These are phyloP conservation scores for Ophiostoma angusticollis DNA, from an alignment of 2,329 filamentous ascomycete species.

Conservation along the genomic window DNA sequence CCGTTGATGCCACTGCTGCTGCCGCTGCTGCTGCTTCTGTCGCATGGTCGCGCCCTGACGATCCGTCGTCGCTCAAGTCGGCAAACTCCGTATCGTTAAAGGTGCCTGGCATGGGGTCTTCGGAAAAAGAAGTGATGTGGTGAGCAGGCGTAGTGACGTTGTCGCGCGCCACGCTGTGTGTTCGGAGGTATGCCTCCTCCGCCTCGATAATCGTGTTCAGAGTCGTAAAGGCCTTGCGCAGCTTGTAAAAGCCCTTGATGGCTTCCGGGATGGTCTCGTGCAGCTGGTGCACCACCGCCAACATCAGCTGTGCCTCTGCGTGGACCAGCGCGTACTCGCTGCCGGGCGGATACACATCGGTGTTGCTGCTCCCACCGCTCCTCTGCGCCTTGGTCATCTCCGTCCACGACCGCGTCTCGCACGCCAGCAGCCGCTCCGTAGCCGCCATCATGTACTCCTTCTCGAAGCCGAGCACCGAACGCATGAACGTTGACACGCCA, in stretches of 20 bases:
- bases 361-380: slow-evolving; percentile 24
- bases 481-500: slow-evolving; percentile 72
- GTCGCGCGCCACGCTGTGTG: too few species aligned
- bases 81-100: slow-evolving; percentile 25
- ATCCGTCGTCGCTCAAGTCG: slow-evolving; percentile 12
- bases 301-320: slow-evolving; percentile 79
- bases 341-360: slow-evolving; percentile 61
- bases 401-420: slow-evolving; percentile 62
- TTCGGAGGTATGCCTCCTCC: slow-evolving; percentile 38
- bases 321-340: slow-evolving; percentile 78
- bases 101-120: slow-evolving; percentile 26
- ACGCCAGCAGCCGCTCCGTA: slow-evolving; percentile 54
- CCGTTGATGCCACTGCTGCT: neutral
- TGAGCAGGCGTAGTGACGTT: too few species aligned
- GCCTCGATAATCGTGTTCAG: slow-evolving; percentile 67
- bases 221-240: slow-evolving; percentile 77
- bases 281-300: slow-evolving; percentile 73
- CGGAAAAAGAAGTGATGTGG: slow-evolving; percentile 14
- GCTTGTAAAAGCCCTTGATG: slow-evolving; percentile 82
- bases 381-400: slow-evolving; percentile 66
- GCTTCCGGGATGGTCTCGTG: slow-evolving; percentile 89
- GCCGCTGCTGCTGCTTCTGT: neutral
- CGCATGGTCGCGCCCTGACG: too few species aligned
- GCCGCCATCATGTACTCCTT: slow-evolving; percentile 84
- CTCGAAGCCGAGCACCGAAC: slow-evolving; percentile 80